Conservation (phyloP, 129 eudicot species). For the Escallonia herrerae region DNA sequence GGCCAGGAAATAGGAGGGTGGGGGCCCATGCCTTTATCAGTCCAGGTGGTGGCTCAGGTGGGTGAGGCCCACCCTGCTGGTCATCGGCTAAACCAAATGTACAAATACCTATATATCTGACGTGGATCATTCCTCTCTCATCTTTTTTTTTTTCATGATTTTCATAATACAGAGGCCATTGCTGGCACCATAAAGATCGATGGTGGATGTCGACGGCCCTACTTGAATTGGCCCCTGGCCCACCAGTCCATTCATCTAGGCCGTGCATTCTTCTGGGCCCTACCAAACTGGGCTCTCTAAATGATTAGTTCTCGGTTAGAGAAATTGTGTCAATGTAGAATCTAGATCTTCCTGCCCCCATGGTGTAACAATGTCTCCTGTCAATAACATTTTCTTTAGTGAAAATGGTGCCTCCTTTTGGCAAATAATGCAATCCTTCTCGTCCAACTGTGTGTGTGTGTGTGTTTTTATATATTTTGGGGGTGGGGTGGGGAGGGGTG, state of each 20-base stretch:
- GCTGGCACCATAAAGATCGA: constrained; percentile 51
- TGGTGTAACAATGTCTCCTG: constrained; percentile 23
- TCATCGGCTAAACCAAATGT: constrained; percentile 40
- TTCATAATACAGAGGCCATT: constrained; percentile 18
- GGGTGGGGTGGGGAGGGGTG: background rate
- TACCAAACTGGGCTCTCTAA: constrained; percentile 35
- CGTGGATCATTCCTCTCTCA: constrained; percentile 65
- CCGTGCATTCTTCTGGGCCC: constrained; percentile 25
- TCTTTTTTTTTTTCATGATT: constrained; percentile 28
- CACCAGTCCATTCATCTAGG: no score
- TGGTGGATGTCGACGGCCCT: constrained; percentile 61
- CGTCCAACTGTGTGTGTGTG: background rate
- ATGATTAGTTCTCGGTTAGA: constrained; percentile 50
- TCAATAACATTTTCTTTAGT: constrained; percentile 10
- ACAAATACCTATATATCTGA: constrained; percentile 50
- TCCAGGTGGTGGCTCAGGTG: constrained; percentile 87
- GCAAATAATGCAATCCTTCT: no score
- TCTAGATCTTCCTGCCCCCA: constrained; percentile 23
- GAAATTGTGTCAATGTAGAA: constrained; percentile 32
- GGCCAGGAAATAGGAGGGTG: constrained; percentile 20
- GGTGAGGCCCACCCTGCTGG: constrained; percentile 44
- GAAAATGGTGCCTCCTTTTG: no score
- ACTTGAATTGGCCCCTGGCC: no score
- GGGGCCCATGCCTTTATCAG: constrained; percentile 81
- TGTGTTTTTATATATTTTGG: background rate